Evolutionary conservation across 2,329 filamentous ascomycete species (phyloP).

Genomic region (Aspergillaceae sp.): DNA sequence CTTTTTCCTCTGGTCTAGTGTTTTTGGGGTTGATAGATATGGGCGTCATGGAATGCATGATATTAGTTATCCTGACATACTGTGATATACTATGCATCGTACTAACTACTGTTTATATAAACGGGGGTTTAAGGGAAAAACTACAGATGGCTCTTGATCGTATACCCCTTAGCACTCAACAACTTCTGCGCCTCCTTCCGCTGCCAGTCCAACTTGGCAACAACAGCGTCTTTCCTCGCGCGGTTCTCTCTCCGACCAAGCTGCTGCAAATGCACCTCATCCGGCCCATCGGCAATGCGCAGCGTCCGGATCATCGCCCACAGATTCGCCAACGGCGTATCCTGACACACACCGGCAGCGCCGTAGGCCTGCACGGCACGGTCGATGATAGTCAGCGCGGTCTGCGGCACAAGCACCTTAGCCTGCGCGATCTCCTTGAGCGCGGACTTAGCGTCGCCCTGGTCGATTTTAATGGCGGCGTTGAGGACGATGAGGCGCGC

Average conservation of each 20-base stretch:
- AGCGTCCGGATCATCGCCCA: slow-evolving; percentile 75
- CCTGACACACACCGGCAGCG: slow-evolving; percentile 83
- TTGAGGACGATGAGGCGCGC: slow-evolving; percentile 86
- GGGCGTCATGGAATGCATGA: neutral
- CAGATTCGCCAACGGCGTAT: slow-evolving; percentile 80
- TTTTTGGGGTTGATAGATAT: neutral
- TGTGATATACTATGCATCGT: neutral
- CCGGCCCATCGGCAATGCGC: slow-evolving; percentile 82
- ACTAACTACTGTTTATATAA: too few species aligned
- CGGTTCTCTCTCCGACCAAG: slow-evolving; percentile 49
- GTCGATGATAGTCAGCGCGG: slow-evolving; percentile 80
- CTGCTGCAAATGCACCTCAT: slow-evolving; percentile 76
- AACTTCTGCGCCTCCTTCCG: slow-evolving; percentile 29
- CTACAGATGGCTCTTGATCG: slow-evolving; percentile 29
- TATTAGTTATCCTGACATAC: neutral
- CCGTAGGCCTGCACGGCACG: slow-evolving; percentile 89
- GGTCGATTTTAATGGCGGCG: slow-evolving; percentile 90
- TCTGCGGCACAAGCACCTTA: slow-evolving; percentile 81
- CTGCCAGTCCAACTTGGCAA: slow-evolving; percentile 38
- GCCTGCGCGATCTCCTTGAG: slow-evolving; percentile 91
- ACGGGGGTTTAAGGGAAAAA: too few species aligned
- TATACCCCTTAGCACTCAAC: slow-evolving; percentile 29
- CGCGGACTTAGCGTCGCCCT: slow-evolving; percentile 76
- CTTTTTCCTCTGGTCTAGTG: slow-evolving; percentile 8
- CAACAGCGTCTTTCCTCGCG: slow-evolving; percentile 37